These are phyloP conservation scores for Sphaerobolus stellatus DNA, from an alignment of 1,284 basidiomycete species.

Conservation along the genomic window DNA sequence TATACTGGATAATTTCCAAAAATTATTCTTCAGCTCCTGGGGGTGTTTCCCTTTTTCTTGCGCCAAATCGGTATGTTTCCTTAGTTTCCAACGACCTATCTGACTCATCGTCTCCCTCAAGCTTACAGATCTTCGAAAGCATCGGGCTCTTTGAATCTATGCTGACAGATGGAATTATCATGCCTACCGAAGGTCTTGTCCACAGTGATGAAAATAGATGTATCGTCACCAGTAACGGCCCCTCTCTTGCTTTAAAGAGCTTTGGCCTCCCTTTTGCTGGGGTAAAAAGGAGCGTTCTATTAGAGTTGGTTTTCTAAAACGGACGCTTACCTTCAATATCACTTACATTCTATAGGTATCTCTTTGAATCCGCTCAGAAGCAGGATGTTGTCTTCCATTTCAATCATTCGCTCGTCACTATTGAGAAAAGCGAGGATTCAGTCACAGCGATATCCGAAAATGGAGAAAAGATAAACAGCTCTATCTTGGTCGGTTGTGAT, in stretches of 20 bases:
- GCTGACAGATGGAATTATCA: constrained; percentile 3
- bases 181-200: constrained; percentile 2
- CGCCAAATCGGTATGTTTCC: constrained; percentile 9
- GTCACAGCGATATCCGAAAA: constrained; percentile 40
- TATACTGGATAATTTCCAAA: background rate
- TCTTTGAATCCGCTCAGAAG: constrained; percentile 34
- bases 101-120: background rate
- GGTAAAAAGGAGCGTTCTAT: constrained; percentile 35
- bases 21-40: constrained; percentile 1
- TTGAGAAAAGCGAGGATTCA: constrained; percentile 33
- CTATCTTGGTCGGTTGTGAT: constrained; percentile 47
- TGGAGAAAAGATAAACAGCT: constrained; percentile 37
- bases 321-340: no score
- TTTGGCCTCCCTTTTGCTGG: constrained; percentile 31
- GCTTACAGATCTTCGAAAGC: constrained; percentile 2
- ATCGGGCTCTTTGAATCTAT: constrained; percentile 4
- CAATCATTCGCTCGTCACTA: constrained; percentile 33
- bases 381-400: constrained; percentile 39
- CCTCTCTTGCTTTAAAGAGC: constrained; percentile 18
- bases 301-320: constrained; percentile 17
- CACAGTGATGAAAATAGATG: constrained; percentile 20
- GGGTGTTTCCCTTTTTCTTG: constrained; percentile 8
- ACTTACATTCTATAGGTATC: constrained; percentile 16
- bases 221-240: constrained; percentile 28
- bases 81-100: no score